Conservation (phyloP, 306 rosid genomes). For the Trifolium fragiferum region DNA sequence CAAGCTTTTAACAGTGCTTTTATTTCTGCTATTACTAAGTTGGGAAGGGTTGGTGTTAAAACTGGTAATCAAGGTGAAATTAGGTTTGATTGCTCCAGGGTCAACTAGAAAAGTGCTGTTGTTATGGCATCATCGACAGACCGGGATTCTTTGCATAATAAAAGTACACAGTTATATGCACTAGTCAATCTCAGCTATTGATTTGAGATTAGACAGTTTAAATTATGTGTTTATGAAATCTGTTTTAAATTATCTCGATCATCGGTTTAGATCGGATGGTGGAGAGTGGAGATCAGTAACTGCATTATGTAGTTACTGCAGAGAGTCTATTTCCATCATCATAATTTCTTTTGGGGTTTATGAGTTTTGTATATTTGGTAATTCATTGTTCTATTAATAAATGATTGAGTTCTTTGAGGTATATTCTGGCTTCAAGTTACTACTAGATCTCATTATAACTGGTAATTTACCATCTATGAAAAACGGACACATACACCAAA, state of each 20-base stretch:
- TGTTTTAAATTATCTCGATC: neutral
- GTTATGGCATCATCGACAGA: neutral
- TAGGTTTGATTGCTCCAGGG: constrained; percentile 60
- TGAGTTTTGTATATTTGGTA: constrained; percentile 19
- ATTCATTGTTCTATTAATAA: constrained; percentile 38
- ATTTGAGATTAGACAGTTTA: neutral
- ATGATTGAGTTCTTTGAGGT: constrained; percentile 26
- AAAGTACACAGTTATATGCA: neutral
- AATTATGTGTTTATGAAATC: neutral
- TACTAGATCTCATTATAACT: neutral
- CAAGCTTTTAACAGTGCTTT: constrained; percentile 63
- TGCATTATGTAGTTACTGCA: neutral
- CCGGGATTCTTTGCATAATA: neutral
- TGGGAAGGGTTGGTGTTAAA: constrained; percentile 77
- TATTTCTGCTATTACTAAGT: constrained; percentile 70
- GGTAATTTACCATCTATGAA: no score
- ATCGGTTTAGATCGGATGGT: neutral
- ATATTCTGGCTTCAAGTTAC: neutral
- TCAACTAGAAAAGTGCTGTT: constrained; percentile 39
- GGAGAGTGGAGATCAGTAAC: neutral
- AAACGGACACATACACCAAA: no score
- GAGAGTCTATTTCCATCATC: neutral
- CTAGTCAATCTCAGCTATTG: constrained; percentile 4
- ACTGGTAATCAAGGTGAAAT: constrained; percentile 77
- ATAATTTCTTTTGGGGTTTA: neutral